Evolutionary conservation across 192 early-diverging fungal genomes (phyloP), one percentile per base, ranked within the genome.

Genomic region (Backusella circina): DNA sequence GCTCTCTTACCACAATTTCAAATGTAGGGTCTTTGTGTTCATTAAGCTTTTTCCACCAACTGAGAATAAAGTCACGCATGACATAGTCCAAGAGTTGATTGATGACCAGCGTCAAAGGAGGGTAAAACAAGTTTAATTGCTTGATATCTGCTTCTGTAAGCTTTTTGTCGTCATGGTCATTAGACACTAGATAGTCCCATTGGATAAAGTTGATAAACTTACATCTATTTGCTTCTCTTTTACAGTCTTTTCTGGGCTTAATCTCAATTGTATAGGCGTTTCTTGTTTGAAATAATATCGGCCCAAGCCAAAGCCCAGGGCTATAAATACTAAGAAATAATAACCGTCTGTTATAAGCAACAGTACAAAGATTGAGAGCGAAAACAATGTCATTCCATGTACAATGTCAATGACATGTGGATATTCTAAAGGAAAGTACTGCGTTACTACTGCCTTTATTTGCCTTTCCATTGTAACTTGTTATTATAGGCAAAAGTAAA

Each of bases 41-140:
- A 35, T 81, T 74, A 21, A 81, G 37, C 2, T 69, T 70, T 8
- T 35, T 47, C 80, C 80, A 81, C 80, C 80, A 81, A 16, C 31
- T 61, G 9, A 37, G 32, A 28, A 81, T 69, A 71, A 74, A 81
- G 21, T 81, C 76, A 2, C 68, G 67, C n/a, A 71, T 31, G 21
- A 77, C 57, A 28, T 44, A 72, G 0, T 75, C 76, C 12, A 77
- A 26, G 0, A 77, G 54, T 36, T 35, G 44, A 5, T 30, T 73
- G 15, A 71, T 57, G 6, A 36, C 54, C n/a, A 21, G 9, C 0
- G 68, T 57, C 15, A 81, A 28, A 5, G 72, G 65, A 13, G 80
- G 51, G 13, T 74, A 74, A 35, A 70, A 74, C 15, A 81, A 47
- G 1, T 77, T 23, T 9, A 81, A 38, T 30, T 32, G 28, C 16